Conservation (phyloP, 2,329 filamentous ascomycete species). For the Pseudocercospora fijiensis region DNA sequence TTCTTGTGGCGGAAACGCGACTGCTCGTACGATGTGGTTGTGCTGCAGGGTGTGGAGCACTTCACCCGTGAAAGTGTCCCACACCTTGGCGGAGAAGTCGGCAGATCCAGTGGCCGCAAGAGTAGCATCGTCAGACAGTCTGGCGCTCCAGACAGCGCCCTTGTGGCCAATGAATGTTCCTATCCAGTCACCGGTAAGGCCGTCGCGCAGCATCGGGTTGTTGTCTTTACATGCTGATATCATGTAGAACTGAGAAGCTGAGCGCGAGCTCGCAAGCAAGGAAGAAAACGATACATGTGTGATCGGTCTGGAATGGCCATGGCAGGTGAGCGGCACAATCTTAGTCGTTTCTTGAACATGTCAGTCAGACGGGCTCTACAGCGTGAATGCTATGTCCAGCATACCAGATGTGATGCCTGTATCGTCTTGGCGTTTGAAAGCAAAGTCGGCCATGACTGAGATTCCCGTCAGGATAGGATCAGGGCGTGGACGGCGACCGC, state of each 20-base stretch:
- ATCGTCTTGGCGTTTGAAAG: conserved; percentile 39
- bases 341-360: conserved; percentile 43
- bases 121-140: conserved; percentile 81
- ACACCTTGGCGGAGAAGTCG: conserved; percentile 89
- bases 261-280: conserved; percentile 51
- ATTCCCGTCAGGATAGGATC: not conserved
- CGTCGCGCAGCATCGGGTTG: conserved; percentile 97
- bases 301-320: conserved; percentile 89
- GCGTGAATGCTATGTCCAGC: conserved; percentile 1
- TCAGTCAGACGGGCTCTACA: conserved; percentile 7
- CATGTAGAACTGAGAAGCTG: conserved; percentile 66
- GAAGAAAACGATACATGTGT: conserved; percentile 89
- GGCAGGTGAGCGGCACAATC: conserved; percentile 87
- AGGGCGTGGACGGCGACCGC: not conserved
- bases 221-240: conserved; percentile 84
- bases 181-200: conserved; percentile 95
- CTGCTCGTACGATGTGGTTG: conserved; percentile 89
- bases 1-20: conserved; percentile 74
- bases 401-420: conserved; percentile 32
- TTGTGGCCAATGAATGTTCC: conserved; percentile 98
- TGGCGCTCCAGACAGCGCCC: conserved; percentile 94
- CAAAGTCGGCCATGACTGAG: conserved; percentile 36
- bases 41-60: conserved; percentile 83
- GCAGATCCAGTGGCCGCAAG: conserved; percentile 91
- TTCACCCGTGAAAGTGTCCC: conserved; percentile 95